A percentile compares a stretch with the other conserved stretches of the same genome.
Conservation (phyloP, 768 basidiomycete species). For the Podaxis pistillaris region DNA sequence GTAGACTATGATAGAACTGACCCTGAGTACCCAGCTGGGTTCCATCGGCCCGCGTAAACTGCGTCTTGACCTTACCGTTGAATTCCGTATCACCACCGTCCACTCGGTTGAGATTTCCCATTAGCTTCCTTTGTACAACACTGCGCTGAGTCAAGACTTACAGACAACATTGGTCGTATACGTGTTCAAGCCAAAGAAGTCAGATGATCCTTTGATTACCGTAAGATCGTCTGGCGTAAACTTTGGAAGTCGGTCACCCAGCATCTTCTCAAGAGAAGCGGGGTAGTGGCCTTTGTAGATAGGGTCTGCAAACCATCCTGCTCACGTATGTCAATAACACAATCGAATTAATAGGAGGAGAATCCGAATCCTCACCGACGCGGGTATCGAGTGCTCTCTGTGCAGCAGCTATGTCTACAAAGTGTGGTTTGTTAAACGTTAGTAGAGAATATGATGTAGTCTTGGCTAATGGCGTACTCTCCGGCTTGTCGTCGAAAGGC, state of each 20-base stretch:
- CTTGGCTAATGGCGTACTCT: constrained; percentile 45
- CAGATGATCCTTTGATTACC: constrained; percentile 59
- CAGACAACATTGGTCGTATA: constrained; percentile 61
- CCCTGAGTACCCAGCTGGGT: constrained; percentile 56
- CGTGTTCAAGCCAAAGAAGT: constrained; percentile 68
- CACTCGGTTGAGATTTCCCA: constrained; percentile 28
- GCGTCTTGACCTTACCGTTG: constrained; percentile 50
- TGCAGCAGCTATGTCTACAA: constrained; percentile 55
- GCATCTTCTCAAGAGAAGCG: constrained; percentile 40
- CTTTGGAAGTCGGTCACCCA: constrained; percentile 51
- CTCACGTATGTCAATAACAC: not conserved
- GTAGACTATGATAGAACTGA: not conserved
- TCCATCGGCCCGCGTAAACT: constrained; percentile 55
- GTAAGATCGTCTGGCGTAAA: constrained; percentile 54
- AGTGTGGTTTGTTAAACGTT: not conserved
- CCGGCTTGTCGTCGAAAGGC: constrained; percentile 61
- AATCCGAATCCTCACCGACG: constrained; percentile 42
- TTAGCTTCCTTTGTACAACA: not conserved
- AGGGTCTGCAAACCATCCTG: constrained; percentile 45
- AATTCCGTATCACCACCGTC: constrained; percentile 57
- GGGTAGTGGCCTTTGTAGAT: constrained; percentile 75
- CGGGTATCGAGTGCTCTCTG: constrained; percentile 64
- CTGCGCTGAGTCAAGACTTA: constrained; percentile 28
- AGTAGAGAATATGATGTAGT: no score
- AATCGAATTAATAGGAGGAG: not conserved